Conservation (phyloP, 164 flowering plant species). For the grape (Vitis vinifera) region DNA sequence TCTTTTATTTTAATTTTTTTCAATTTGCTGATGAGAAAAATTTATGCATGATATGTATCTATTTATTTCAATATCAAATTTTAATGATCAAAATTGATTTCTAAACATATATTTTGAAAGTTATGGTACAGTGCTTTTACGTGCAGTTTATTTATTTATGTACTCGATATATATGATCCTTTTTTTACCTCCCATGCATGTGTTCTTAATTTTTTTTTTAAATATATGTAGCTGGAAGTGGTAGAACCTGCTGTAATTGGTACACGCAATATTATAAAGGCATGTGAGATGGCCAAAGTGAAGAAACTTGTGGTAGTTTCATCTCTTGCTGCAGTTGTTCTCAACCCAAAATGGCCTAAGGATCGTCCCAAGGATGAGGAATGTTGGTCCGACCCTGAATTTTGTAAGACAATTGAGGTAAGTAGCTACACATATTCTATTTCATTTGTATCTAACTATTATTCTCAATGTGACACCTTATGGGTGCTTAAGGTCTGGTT, state of each 20-base stretch:
- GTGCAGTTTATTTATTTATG: too few species aligned
- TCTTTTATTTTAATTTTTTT: too few species aligned
- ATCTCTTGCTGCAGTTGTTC: constrained; percentile 12
- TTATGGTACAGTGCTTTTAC: too few species aligned
- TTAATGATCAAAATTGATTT: too few species aligned
- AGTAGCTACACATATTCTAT: too few species aligned
- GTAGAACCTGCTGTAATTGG: constrained; percentile 29
- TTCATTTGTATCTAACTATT: too few species aligned
- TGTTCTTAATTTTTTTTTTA: not conserved
- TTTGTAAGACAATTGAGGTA: constrained; percentile 15
- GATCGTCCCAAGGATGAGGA: constrained; percentile 22
- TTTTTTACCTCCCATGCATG: not conserved
- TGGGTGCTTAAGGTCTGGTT: too few species aligned
- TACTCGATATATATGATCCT: not conserved
- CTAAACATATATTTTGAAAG: too few species aligned
- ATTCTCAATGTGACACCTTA: too few species aligned
- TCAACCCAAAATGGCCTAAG: constrained; percentile 24
- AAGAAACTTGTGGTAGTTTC: constrained; percentile 27
- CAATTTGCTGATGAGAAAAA: too few species aligned
- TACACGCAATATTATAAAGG: constrained; percentile 22
- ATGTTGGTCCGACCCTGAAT: constrained; percentile 28
- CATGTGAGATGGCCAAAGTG: constrained; percentile 17
- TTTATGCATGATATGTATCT: too few species aligned
- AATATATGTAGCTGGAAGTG: constrained; percentile 17
- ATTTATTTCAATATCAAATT: too few species aligned